A percentile compares a stretch with the other conserved stretches of the same genome.
These are phyloP conservation scores for Xenosphaeropsis pyriputrescens DNA, from an alignment of 2,329 filamentous ascomycete genomes.

Conservation along the genomic window DNA sequence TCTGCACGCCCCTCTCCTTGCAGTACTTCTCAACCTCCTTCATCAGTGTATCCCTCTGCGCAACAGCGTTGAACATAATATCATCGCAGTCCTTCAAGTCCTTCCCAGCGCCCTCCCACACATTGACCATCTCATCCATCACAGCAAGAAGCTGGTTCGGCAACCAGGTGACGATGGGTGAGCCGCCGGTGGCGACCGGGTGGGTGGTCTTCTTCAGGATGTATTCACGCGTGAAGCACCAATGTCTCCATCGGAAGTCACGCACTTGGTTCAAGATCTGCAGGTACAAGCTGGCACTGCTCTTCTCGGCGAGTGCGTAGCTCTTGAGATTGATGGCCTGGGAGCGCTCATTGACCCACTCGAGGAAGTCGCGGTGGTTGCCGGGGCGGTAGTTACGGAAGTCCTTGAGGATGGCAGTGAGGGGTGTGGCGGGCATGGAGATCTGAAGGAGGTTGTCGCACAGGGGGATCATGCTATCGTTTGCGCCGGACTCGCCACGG, in stretches of 20 bases:
- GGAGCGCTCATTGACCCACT: slow-evolving; percentile 44
- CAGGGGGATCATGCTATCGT: slow-evolving; percentile 86
- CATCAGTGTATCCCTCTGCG: slow-evolving; percentile 48
- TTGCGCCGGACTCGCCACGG: slow-evolving; percentile 84
- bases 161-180: slow-evolving; percentile 72
- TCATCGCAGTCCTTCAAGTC: slow-evolving; percentile 26
- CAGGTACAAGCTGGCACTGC: slow-evolving; percentile 47
- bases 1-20: slow-evolving; percentile 34
- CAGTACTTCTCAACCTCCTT: slow-evolving; percentile 71
- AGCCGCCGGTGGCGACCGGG: slow-evolving; percentile 67
- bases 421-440: slow-evolving; percentile 74
- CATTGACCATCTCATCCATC: slow-evolving; percentile 51
- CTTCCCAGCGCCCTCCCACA: slow-evolving; percentile 25
- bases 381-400: slow-evolving; percentile 82
- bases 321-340: slow-evolving; percentile 35
- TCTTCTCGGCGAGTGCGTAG: slow-evolving; percentile 38
- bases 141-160: slow-evolving; percentile 70
- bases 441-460: slow-evolving; percentile 80
- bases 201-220: slow-evolving; percentile 66
- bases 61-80: slow-evolving; percentile 51
- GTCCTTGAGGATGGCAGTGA: slow-evolving; percentile 77
- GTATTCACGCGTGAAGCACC: slow-evolving; percentile 76
- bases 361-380: slow-evolving; percentile 76
- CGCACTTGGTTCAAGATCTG: slow-evolving; percentile 59
- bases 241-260: slow-evolving; percentile 73